Evolutionary conservation across 1,284 basidiomycete genomes (phyloP).

Genomic region (Cryptococcus maquisensis): DNA sequence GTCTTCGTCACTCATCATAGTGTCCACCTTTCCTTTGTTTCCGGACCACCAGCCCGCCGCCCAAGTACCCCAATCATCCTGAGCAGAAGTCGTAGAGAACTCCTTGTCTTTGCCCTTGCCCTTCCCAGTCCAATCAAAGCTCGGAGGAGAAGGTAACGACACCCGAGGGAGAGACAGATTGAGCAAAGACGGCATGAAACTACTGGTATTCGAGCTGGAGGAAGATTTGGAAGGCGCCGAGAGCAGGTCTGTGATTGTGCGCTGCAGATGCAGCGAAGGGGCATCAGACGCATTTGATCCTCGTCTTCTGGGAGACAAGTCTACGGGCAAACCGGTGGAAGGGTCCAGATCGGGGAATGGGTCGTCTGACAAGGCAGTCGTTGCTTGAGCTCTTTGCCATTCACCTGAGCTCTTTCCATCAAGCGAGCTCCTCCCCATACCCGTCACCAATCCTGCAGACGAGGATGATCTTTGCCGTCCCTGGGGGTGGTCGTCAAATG

Average conservation of each 20-base stretch:
- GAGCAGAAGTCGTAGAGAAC: conserved; percentile 19
- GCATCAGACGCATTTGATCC: conserved; percentile 11
- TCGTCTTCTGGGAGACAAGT: conserved; percentile 1
- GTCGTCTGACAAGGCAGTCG: conserved; percentile 16
- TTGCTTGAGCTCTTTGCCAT: conserved; percentile 17
- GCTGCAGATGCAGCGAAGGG: conserved; percentile 37
- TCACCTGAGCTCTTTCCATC: conserved; percentile 19
- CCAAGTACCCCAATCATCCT: conserved; percentile 32
- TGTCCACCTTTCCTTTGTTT: conserved; percentile 56
- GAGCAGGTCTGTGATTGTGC: conserved; percentile 39
- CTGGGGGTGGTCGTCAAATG: background rate
- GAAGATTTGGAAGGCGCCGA: conserved; percentile 7
- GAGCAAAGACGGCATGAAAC: conserved; percentile 17
- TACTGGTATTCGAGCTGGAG: conserved; percentile 1
- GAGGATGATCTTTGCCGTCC: conserved; percentile 3
- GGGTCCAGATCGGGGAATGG: conserved; percentile 44
- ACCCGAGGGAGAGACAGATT: conserved; percentile 8
- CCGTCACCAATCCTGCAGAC: background rate
- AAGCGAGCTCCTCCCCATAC: background rate
- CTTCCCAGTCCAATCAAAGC: conserved; percentile 6
- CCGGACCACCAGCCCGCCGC: conserved; percentile 38
- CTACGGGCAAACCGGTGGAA: conserved; percentile 34
- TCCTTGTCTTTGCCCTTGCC: conserved; percentile 6
- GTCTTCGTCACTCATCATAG: conserved; percentile 60
- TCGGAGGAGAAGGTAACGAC: conserved; percentile 8